Percentiles rank a stretch among this genome's conserved stretches.
These are phyloP conservation scores for Lineolata rhizophorae DNA, from an alignment of 495 filamentous ascomycete genomes.

Conservation along the genomic window DNA sequence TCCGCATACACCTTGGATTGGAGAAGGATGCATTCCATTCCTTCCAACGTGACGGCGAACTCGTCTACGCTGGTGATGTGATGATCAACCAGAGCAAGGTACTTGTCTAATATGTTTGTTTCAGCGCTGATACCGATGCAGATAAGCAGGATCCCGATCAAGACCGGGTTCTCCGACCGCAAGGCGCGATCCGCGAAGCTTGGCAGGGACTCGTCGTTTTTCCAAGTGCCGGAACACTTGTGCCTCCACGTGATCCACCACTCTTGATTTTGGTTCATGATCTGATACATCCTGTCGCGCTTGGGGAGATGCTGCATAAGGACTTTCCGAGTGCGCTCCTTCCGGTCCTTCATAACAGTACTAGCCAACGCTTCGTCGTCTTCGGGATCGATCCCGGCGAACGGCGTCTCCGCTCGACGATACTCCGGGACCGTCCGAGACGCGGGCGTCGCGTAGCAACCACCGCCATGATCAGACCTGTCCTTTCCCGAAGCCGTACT, in stretches of 20 bases:
- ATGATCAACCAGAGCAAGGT: slow-evolving; percentile 19
- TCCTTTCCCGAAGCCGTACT: no score
- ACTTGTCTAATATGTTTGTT: slow-evolving; percentile 10
- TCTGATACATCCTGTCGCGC: no score
- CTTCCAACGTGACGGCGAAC: slow-evolving; percentile 24
- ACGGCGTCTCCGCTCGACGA: no score
- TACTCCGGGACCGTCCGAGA: no score
- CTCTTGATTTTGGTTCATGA: no score
- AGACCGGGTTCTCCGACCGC: slow-evolving; percentile 8
- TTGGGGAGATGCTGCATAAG: no score
- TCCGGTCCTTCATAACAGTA: no score
- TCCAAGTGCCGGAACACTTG: slow-evolving; percentile 10
- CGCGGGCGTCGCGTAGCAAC: no score
- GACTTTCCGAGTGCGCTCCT: no score
- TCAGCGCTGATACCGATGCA: slow-evolving; percentile 9
- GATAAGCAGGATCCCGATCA: slow-evolving; percentile 12
- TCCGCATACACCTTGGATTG: slow-evolving; percentile 25
- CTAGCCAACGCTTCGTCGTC: no score
- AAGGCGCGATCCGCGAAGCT: slow-evolving; percentile 9
- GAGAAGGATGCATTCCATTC: slow-evolving; percentile 27
- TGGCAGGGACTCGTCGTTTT: slow-evolving; percentile 2
- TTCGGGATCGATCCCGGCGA: no score
- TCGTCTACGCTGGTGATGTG: slow-evolving; percentile 26
- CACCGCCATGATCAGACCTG: no score
- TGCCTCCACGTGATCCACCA: slow-evolving; percentile 12